Conservation (phyloP, 768 basidiomycete species). For the Thelephora aurantiotincta region DNA sequence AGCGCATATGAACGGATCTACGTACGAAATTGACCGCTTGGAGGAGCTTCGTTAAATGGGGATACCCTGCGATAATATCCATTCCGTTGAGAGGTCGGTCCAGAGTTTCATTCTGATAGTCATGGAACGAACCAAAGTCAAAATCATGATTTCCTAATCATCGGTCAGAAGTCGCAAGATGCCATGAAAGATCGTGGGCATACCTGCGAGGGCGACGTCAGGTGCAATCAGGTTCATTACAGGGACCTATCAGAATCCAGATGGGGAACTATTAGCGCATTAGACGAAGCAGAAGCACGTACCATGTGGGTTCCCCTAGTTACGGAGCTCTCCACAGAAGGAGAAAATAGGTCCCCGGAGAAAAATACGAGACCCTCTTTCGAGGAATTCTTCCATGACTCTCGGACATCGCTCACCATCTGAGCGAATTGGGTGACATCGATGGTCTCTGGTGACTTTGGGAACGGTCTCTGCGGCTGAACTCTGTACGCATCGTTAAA, state of each 20-base stretch:
- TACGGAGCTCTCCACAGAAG: constrained; percentile 75
- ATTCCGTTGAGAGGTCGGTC: too few species aligned
- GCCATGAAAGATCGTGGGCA: constrained; percentile 11
- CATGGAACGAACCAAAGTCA: constrained; percentile 50
- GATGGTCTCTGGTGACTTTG: constrained; percentile 45
- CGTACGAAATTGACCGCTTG: constrained; percentile 62
- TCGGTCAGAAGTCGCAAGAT: neutral
- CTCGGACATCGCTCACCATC: constrained; percentile 47
- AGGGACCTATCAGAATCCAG: constrained; percentile 43
- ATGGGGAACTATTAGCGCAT: constrained; percentile 4
- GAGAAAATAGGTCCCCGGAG: constrained; percentile 83
- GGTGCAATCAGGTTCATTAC: constrained; percentile 72
- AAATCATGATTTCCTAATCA: constrained; percentile 80
- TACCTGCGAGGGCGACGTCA: constrained; percentile 71
- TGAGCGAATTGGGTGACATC: constrained; percentile 81
- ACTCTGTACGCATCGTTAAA: constrained; percentile 84
- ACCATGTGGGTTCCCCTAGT: constrained; percentile 91
- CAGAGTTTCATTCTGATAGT: neutral
- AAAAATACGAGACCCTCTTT: constrained; percentile 71
- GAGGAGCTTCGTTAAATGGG: constrained; percentile 52
- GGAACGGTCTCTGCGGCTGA: constrained; percentile 50
- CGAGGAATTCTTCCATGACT: constrained; percentile 41
- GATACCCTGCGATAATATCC: constrained; percentile 53
- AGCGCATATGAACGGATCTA: too few species aligned
- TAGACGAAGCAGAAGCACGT: constrained; percentile 7